Evolutionary conservation across 2,329 filamentous ascomycete genomes (phyloP), one percentile per base, ranked within the genome.

Genomic region (Colletotrichum sp.): DNA sequence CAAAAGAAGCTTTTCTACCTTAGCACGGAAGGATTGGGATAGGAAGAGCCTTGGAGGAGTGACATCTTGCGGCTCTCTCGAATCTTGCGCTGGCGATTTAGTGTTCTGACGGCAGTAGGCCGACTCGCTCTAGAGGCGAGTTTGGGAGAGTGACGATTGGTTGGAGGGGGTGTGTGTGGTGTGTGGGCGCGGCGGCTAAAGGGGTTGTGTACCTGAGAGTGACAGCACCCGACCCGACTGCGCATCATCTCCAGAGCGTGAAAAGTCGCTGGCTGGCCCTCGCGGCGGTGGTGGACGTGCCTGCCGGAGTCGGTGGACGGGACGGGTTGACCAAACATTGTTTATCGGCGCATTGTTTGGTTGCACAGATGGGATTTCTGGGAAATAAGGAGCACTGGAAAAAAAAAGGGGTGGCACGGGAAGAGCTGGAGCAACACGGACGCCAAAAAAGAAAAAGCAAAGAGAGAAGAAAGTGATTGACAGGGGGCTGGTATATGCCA

Each of bases 401-500:
- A n/a, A 15, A 44, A 62, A 52, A 49, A 55, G 57, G 29, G 57
- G 36, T 30, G 9, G 39, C 15, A n/a, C 39, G 39, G 39, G 16
- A 44, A 44, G 36, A 39, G 36, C 36, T 39, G 36, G 36, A 65
- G 29, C 29, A 22, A 34, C 44, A 39, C 12, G 30, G 49, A 19
- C 36, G 8, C 34, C 27, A 2, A 32, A 8, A 27, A 19, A 49
- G 34, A 62, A 32, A 36, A 36, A 65, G 7, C 49, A 16, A 30
- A 25, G 32, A 65, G 4, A 19, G 55, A 12, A 68, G 44, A 61
- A n/a, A 19, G 22, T 32, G 61, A 61, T 61, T 64, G 70, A 49
- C 64, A 73, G 64, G 69, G 69, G 68, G 36, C 57, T 32, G 39
- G 29, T 75, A 55, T 69, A 73, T 73, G 59, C 39, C 57, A 73